These are phyloP conservation scores for Trichosporon asahii DNA, from an alignment of 1,284 basidiomycete species.

Conservation along the genomic window DNA sequence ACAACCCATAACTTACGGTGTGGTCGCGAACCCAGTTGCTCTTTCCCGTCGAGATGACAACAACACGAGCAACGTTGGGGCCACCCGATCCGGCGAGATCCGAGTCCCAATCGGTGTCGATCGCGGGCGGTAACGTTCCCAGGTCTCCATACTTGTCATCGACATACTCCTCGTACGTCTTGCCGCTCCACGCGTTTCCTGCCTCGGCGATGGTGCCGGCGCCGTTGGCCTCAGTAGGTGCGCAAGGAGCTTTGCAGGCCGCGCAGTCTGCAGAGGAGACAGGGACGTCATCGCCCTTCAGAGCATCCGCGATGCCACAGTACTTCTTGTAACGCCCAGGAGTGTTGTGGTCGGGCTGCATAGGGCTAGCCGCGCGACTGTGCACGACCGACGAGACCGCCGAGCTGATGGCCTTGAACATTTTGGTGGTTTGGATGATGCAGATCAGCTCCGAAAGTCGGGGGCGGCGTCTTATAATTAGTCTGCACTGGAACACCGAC, in stretches of 20 bases:
- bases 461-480: not conserved
- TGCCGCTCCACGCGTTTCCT: slow-evolving; percentile 36
- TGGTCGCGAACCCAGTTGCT: slow-evolving; percentile 79
- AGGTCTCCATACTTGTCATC: slow-evolving; percentile 58
- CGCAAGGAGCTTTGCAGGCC: slow-evolving; percentile 69
- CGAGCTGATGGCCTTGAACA: slow-evolving; percentile 42
- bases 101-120: slow-evolving; percentile 71
- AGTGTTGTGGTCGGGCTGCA: slow-evolving; percentile 16
- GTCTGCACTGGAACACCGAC: not conserved
- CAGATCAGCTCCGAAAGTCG: not conserved
- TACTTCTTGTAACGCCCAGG: slow-evolving; percentile 36
- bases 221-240: slow-evolving; percentile 57
- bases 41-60: slow-evolving; percentile 83
- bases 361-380: not conserved
- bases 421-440: slow-evolving; percentile 16
- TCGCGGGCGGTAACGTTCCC: slow-evolving; percentile 65
- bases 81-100: slow-evolving; percentile 77
- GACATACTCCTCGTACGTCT: slow-evolving; percentile 37
- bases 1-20: slow-evolving; percentile 52
- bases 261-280: slow-evolving; percentile 68
- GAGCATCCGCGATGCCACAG: slow-evolving; percentile 39
- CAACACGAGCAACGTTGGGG: slow-evolving; percentile 72
- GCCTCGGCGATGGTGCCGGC: slow-evolving; percentile 27
- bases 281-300: slow-evolving; percentile 61
- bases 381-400: slow-evolving; percentile 31